A percentile compares a stretch with the other conserved stretches of the same genome.
Conservation (phyloP, 1,284 basidiomycete species). For the Ceratorhiza oryzae-sativae region DNA sequence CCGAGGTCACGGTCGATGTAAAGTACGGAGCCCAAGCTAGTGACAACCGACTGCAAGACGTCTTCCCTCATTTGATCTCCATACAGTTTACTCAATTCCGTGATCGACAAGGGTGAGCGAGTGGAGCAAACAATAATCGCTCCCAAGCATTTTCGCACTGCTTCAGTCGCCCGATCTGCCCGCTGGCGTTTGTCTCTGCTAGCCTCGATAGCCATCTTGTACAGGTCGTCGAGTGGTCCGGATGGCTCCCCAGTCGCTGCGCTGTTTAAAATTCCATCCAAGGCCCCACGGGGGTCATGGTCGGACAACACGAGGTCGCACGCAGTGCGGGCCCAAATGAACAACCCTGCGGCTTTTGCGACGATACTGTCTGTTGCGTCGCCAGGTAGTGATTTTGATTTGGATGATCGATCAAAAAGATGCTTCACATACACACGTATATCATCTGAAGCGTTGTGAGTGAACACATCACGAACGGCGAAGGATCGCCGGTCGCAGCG, state of each 20-base stretch:
- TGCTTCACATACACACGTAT: neutral
- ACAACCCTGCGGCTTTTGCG: neutral
- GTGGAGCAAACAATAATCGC: neutral
- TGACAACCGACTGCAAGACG: neutral
- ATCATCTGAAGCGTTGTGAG: neutral
- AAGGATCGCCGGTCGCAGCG: neutral
- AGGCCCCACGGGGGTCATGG: neutral
- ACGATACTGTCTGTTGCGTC: neutral
- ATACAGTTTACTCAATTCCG: neutral
- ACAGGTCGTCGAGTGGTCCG: conserved; percentile 4
- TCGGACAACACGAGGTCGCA: neutral
- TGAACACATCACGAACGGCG: neutral
- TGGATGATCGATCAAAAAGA: neutral
- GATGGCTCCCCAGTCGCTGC: no score
- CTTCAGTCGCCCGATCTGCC: neutral
- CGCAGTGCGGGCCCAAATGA: no score
- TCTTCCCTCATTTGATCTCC: no score
- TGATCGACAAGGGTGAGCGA: neutral
- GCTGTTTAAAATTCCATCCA: no score
- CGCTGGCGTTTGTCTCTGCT: neutral
- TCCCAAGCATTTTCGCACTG: neutral
- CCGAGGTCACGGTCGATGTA: neutral
- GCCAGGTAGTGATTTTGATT: neutral
- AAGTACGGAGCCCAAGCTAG: neutral
- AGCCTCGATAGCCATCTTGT: conserved; percentile 10